A percentile compares a stretch with the other conserved stretches of the same genome.
phyloP scores from a whole-genome alignment of 108 stramenopile genomes.

The Craspedostauros australis region DNA sequence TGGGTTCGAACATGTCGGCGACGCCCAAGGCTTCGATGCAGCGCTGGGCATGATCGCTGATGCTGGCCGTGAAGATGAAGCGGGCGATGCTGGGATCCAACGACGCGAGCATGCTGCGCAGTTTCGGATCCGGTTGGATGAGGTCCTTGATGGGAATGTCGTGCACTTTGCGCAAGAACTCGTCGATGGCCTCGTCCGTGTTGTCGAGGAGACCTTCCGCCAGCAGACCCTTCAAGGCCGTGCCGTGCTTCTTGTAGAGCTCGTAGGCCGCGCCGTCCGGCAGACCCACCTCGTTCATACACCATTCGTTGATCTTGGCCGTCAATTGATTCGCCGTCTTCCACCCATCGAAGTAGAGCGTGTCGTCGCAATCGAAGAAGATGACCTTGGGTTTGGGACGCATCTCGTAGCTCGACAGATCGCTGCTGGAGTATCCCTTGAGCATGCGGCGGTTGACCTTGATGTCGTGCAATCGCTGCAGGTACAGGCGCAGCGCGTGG shows the following conservation, averaged over 20 bases:
- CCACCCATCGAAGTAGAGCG: constrained; percentile 69
- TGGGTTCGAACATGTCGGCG: constrained; percentile 42
- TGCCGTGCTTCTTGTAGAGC: constrained; percentile 59
- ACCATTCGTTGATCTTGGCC: constrained; percentile 59
- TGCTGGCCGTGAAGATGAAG: constrained; percentile 63
- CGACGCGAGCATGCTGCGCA: constrained; percentile 33
- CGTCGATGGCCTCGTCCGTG: constrained; percentile 39
- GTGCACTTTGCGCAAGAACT: constrained; percentile 42
- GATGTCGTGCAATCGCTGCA: constrained; percentile 13
- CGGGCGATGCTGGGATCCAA: constrained; percentile 61
- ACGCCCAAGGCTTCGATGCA: constrained; percentile 57
- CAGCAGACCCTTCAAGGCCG: constrained; percentile 52
- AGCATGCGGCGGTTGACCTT: constrained; percentile 19
- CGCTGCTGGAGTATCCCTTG: constrained; percentile 25
- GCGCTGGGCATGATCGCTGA: constrained; percentile 43
- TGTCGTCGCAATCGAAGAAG: constrained; percentile 78
- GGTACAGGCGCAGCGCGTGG: too few relatives aligned
- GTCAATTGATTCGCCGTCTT: constrained; percentile 42
- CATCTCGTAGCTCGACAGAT: constrained; percentile 23
- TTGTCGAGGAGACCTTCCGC: constrained; percentile 49
- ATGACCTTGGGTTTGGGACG: constrained; percentile 41
- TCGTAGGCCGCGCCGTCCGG: constrained; percentile 46
- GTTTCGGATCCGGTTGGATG: constrained; percentile 26
- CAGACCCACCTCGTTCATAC: constrained; percentile 22
- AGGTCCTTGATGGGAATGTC: constrained; percentile 39